Base-by-base conservation (phyloP, 2,329 filamentous ascomycete genomes). In the Cordyceps cicadae region DNA sequence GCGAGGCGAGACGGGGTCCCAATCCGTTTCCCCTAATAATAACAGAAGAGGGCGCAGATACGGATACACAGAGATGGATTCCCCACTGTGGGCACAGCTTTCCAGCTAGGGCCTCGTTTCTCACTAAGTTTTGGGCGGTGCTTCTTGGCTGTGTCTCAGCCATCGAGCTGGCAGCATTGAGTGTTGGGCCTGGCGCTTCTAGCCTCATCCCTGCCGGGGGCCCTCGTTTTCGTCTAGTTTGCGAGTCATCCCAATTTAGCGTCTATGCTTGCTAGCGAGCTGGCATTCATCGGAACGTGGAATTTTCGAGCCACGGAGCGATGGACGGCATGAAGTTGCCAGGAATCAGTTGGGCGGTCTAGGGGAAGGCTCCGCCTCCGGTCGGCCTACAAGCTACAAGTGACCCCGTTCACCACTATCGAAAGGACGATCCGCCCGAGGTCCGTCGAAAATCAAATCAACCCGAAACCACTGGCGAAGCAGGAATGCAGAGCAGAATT, bases 1-100 rank as follows among this genome's bases (percentile, higher is more conserved):
- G 58, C 58, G 50, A 54, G 58, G 58, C 58, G 58, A 60, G 58
- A 60, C 37, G 45, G 45, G 21, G 26, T n/a, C 39, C 39, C 39
- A 1, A 43, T 4, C 3, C 11, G 37, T 24, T 21, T 45, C 37
- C 21, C 17, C 21, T 43, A 9, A 41, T 8, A 37, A 24, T 24
- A 24, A 24, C 24, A 24, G 2, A 4, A 37, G 34, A 37, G 34
- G 34, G 34, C 34, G 12, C 34, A 14, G 34, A 37, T 14, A 37
- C 12, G 24, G 24, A 24, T 2, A 4, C 24, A 24, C 24, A 24
- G 24, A 37, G 26, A 51, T 24, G 19, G 7, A n/a, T 5, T 37
- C 53, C 24, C 57, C 57, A 53, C 57, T 53, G 46, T n/a, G 48
- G 48, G 48, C 57, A 41, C 49, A 53, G 19, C 24, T 52, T 52